Evolutionary conservation across 805 yeast genomes (phyloP), one percentile per base, ranked within the genome.

Genomic region (Starmera quercuum): DNA sequence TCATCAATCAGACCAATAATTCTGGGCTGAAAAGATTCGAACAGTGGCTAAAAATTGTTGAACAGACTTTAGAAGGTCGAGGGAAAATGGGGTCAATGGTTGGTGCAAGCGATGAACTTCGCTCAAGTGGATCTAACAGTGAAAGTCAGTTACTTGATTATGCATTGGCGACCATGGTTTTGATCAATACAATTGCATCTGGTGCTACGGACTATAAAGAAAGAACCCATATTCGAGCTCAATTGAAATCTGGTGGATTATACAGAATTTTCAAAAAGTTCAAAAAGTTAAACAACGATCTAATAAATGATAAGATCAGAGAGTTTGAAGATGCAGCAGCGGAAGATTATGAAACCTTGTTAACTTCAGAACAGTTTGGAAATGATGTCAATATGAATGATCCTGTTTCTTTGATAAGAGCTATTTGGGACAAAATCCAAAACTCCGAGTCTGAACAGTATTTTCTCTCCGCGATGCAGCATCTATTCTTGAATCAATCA

Each of bases 71-170:
- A 29, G 85, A 78, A 36, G 96, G 96, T 3, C 71, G 88, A 45
- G 97, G 97, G 7, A 81, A 77, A 47, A 68, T 83, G 71, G 95
- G 96, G 9, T 84, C 96, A 1, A 57, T 81, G 47, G 97, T 90
- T 7, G 97, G 97, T 2, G 95, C 96, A 0, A 79, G 85, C 38
- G 92, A 81, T 8, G 97, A 90, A 44, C 69, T 76, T 34, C 78
- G 75, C 38, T 47, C 53, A 5, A 59, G 59, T 18, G 67, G 68
- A 11, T 63, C 70, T 21, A 67, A 68, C 32, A 69, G 75, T 18
- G 90, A 83, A 49, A 68, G 68, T 35, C 73, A 77, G 36, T 59
- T 85, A 18, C 59, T 71, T 39, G 95, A 87, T 36, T 88, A 83
- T 54, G 69, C 82, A 12, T 58, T 80, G 32, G 66, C 83, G 3